These are phyloP conservation scores for Hypericum androsaemum DNA, from an alignment of 345 rosid species.

Conservation along the genomic window DNA sequence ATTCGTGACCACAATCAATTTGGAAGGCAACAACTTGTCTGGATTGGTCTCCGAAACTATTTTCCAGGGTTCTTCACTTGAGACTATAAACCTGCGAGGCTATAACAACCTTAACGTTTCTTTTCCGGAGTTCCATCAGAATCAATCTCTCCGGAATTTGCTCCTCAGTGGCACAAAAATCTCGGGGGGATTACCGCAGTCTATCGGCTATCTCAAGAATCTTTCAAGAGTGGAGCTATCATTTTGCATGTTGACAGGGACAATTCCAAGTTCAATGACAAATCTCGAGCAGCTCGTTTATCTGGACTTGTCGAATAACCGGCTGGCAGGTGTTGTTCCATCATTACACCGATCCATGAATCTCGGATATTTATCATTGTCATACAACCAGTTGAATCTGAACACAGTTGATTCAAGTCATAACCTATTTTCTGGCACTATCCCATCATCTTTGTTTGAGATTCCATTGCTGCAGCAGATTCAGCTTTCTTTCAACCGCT, in stretches of 20 bases:
- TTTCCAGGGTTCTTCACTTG: constrained; percentile 16
- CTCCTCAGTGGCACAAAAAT: constrained; percentile 19
- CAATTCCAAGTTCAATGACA: constrained; percentile 20
- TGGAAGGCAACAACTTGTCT: constrained; percentile 1
- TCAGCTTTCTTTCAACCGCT: too few relatives aligned
- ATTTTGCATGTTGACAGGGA: constrained; percentile 7
- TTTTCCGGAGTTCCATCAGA: not conserved
- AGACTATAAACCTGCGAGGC: constrained; percentile 16
- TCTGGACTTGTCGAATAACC: constrained; percentile 23
- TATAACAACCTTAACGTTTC: constrained; percentile 18
- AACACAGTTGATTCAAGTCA: too few relatives aligned
- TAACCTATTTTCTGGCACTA: too few relatives aligned
- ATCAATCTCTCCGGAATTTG: constrained; percentile 18
- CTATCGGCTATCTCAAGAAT: constrained; percentile 13
- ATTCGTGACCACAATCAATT: not conserved
- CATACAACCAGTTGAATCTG: too few relatives aligned
- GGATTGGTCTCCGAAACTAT: constrained; percentile 1
- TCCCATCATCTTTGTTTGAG: too few relatives aligned
- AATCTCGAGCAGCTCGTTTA: constrained; percentile 10
- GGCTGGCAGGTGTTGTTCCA: not conserved
- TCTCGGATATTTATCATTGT: too few relatives aligned
- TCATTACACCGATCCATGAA: too few relatives aligned
- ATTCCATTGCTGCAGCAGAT: too few relatives aligned
- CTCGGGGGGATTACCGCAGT: constrained; percentile 17
- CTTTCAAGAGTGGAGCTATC: constrained; percentile 14